Base-by-base conservation (phyloP, 306 rosid genomes). In the Prunus davidiana region DNA sequence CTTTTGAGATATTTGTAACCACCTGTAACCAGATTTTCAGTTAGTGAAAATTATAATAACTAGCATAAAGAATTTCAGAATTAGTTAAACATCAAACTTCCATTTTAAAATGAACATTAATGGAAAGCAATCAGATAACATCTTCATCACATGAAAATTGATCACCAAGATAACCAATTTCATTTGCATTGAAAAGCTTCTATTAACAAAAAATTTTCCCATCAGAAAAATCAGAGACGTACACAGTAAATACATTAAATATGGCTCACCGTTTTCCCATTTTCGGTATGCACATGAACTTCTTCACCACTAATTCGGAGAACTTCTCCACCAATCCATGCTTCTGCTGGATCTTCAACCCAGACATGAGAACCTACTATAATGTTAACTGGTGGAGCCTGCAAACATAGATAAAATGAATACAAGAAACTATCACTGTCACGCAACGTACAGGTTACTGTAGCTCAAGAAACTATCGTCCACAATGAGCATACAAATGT, bases 311-410 rank as follows among this genome's bases (percentile, higher is more conserved):
- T 89, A 81, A 96, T 93, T 81, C 87, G 91, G 65, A 76, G 81
- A 77, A 96, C 99, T 82, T 96, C 99, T 78, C 97, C 99, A 78
- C 85, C 94, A 82, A 96, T 79, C 99, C 99, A 96, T 64, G 99
- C 99, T 71, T 83, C 84, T 9, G 13, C 79, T 78, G 91, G 89
- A 87, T 96, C 99, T 88, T 92, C 99, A 83, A 86, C 91, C 99
- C 99, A 96, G 72, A 93, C 98, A 85, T 96, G 99, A 82, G 99
- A 91, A 65, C 98, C 99, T 66, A 89, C 99, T 82, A 96, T 91
- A 58, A 96, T 93, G 81, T 96, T 93, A 69, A 93, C 99, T 34
- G 98, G 94, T 65, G 88, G 91, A 88, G 96, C 90, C 99, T 96
- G 91, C 84, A 84, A 83, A 83, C 68, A 75, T 27, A 2, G 72